Evolutionary conservation across 2,329 filamentous ascomycete species (phyloP).

Genomic region (Colletotrichum trifolii): DNA sequence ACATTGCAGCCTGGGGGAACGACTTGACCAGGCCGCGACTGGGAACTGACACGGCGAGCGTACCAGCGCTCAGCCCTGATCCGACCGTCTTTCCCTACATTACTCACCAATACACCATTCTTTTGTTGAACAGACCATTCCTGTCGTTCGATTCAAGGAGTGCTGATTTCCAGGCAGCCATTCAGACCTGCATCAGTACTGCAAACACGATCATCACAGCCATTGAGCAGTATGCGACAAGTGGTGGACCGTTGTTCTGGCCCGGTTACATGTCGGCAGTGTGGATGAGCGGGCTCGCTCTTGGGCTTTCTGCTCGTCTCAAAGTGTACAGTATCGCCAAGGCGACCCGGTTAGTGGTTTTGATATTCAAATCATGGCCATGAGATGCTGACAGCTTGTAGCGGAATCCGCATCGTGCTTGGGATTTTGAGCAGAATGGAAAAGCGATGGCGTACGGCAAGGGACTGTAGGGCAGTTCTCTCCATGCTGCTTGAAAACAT

Average conservation of each 20-base stretch:
- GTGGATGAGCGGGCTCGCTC: constrained; percentile 51
- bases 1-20: constrained; percentile 31
- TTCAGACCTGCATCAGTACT: constrained; percentile 28
- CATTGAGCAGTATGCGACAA: constrained; percentile 7
- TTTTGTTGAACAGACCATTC: constrained; percentile 48
- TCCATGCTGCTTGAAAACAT: constrained; percentile 17
- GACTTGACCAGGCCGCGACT: constrained; percentile 7
- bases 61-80: constrained; percentile 13
- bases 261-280: constrained; percentile 47
- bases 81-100: constrained; percentile 29
- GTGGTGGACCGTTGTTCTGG: constrained; percentile 41
- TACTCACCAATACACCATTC: constrained; percentile 45
- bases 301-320: constrained; percentile 44
- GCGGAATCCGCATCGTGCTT: constrained; percentile 11
- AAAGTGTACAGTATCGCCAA: constrained; percentile 3
- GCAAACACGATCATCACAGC: constrained; percentile 19
- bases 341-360: constrained; percentile 7
- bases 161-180: constrained; percentile 24
- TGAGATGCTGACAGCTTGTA: background rate
- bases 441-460: constrained; percentile 26
- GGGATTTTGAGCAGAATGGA: constrained; percentile 13
- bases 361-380: background rate
- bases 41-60: background rate
- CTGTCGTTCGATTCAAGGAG: constrained; percentile 42
- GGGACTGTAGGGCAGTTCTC: constrained; percentile 29